A percentile compares a stretch with the other conserved stretches of the same genome.
Evolutionary conservation across 2,329 filamentous ascomycete species (phyloP).

Genomic region (Fusarium guadeloupense): DNA sequence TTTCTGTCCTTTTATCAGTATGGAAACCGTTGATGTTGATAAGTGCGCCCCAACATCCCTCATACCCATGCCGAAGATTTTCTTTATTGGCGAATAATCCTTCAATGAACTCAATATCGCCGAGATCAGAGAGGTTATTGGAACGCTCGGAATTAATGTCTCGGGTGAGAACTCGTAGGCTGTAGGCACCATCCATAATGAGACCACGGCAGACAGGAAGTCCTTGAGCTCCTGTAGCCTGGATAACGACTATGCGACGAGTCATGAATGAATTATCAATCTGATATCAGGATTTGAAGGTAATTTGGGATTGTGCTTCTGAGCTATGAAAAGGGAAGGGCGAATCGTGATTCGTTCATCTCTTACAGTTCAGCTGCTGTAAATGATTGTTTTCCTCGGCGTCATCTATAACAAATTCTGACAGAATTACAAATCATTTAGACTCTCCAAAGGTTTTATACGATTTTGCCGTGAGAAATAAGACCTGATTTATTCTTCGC

Average conservation of each 20-base stretch:
- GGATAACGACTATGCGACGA: constrained; percentile 12
- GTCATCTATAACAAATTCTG: too few relatives aligned
- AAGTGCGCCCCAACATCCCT: constrained; percentile 5
- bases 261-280: too few relatives aligned
- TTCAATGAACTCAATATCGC: constrained; percentile 1
- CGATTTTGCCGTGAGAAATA: too few relatives aligned
- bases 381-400: too few relatives aligned
- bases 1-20: constrained; percentile 26
- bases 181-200: constrained; percentile 1
- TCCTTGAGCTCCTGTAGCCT: constrained; percentile 20
- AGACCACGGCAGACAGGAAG: constrained; percentile 12
- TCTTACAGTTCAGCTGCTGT: too few relatives aligned
- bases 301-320: too few relatives aligned
- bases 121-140: not conserved
- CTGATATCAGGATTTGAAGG: too few relatives aligned
- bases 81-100: constrained; percentile 12
- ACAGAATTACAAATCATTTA: too few relatives aligned
- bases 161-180: constrained; percentile 15
- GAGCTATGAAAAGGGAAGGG: too few relatives aligned
- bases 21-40: constrained; percentile 24
- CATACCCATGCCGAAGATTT: not conserved
- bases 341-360: too few relatives aligned
- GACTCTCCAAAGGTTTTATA: too few relatives aligned
- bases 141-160: not conserved
- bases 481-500: too few relatives aligned